Conservation (phyloP, 495 filamentous ascomycete genomes). For the Penicillium flavigenum region DNA sequence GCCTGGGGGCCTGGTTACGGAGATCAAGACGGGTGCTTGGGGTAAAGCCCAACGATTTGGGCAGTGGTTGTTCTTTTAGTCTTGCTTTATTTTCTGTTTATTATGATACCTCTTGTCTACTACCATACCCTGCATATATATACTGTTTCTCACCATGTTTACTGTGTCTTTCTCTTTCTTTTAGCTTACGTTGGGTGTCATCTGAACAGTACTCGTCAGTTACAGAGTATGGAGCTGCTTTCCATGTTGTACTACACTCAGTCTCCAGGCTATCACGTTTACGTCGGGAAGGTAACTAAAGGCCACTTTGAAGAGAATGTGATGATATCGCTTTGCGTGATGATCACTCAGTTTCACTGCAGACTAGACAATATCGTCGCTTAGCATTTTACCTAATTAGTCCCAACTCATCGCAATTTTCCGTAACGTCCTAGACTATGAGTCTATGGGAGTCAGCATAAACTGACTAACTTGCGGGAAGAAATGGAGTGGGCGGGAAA, state of each 20-base stretch:
- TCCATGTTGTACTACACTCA: neutral
- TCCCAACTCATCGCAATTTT: no score
- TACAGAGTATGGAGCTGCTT: neutral
- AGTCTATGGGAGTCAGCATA: no score
- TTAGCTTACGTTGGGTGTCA: neutral
- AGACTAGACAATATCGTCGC: no score
- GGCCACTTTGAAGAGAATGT: neutral
- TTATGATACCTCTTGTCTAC: slow-evolving; percentile 9
- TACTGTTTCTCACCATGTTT: neutral
- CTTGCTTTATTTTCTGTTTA: neutral
- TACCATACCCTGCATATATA: slow-evolving; percentile 3
- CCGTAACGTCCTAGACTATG: no score
- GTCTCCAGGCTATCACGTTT: neutral
- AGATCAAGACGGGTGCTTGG: slow-evolving; percentile 21
- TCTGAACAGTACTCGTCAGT: neutral
- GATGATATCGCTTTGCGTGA: no score
- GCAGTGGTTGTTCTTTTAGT: slow-evolving; percentile 38
- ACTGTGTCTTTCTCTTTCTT: neutral
- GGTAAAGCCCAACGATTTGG: slow-evolving; percentile 29
- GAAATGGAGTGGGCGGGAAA: no score
- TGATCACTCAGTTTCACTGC: no score
- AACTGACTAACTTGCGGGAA: no score
- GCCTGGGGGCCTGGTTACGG: neutral
- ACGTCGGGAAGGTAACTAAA: neutral
- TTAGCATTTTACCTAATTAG: no score